A percentile compares a stretch with the other conserved stretches of the same genome.
Conservation (phyloP, 768 basidiomycete genomes). For the Albatrellus ellisii region DNA sequence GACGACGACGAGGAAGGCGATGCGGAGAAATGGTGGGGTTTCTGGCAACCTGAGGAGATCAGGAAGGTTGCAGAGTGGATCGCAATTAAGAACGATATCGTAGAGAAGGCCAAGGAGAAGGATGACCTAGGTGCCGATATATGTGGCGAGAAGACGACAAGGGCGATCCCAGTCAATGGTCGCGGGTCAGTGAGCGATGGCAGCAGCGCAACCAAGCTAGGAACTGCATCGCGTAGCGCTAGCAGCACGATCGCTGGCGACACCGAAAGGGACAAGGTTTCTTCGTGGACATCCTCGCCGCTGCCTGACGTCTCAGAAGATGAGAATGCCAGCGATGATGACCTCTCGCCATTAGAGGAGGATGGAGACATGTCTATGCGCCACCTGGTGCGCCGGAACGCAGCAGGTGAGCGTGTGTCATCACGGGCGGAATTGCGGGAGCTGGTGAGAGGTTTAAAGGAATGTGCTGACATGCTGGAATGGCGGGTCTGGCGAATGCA, state of each 20-base stretch:
- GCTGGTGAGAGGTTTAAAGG: conserved; percentile 40
- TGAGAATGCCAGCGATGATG: conserved; percentile 7
- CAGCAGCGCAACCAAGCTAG: not conserved
- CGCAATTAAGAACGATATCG: conserved; percentile 32
- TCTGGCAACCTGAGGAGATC: conserved; percentile 54
- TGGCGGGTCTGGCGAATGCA: conserved; percentile 35
- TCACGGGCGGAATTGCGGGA: conserved; percentile 24
- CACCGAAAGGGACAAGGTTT: conserved; percentile 4
- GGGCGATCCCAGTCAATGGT: not conserved
- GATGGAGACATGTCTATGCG: conserved; percentile 8
- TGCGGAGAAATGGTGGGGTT: conserved; percentile 63
- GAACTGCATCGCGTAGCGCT: not conserved
- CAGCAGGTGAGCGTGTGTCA: conserved; percentile 12
- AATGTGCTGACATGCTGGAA: conserved; percentile 46
- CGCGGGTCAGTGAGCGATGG: not conserved
- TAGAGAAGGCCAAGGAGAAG: conserved; percentile 12
- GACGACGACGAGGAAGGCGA: conserved; percentile 23
- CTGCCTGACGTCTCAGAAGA: conserved; percentile 11
- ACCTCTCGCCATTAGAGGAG: conserved; percentile 8
- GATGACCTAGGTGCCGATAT: too few relatives aligned
- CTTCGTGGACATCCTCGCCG: conserved; percentile 11
- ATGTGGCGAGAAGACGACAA: too few relatives aligned
- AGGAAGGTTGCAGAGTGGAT: conserved; percentile 55
- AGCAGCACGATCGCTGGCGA: conserved; percentile 1
- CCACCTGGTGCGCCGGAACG: conserved; percentile 6